Evolutionary conservation across 2,329 filamentous ascomycete species (phyloP), one percentile per base, ranked within the genome.

Genomic region (Orbilia quercus): DNA sequence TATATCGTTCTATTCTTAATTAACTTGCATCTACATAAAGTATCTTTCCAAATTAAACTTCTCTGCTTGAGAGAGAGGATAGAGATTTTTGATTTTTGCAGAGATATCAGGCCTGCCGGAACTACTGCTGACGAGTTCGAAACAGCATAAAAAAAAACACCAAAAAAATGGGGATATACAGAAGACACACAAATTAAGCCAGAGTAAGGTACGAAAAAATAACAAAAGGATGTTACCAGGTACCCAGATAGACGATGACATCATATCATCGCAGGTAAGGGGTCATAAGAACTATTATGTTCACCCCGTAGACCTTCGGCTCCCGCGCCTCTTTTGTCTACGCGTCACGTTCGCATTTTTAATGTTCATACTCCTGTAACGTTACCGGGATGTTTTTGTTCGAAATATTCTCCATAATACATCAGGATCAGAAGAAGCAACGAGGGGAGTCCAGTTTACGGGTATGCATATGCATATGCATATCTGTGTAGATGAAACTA

Each of bases 301-400:
- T n/a, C n/a, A n/a, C n/a, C n/a, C n/a, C n/a, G n/a, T n/a, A 31
- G 14, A 3, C 18, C 9, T 40, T 36, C 28, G 14, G n/a, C 34
- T 7, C 45, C 63, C 53, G 63, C 63, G 63, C 63, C 63, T 67
- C 63, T 38, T 23, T n/a, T 25, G 63, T 53, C 54, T 51, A 67
- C 63, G 53, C 63, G 63, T 67, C 63, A 67, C 45, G 53, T 53
- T 67, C 54, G 36, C 58, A 44, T 47, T 54, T 48, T 54, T 23
- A 38, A 40, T 47, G 40, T 38, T 14, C 28, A 7, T 47, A 22
- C 28, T 44, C 14, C 22, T 57, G 51, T 55, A 31, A 31, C n/a
- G 14, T 36, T 36, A 6, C 18, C 38, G 38, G 34, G 34, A 40
- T 23, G 11, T n/a, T 31, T 6, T n/a, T 12, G 28, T 31, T 31